Evolutionary conservation across 192 early-diverging fungal genomes (phyloP), one percentile per base, ranked within the genome.

Genomic region (Umbelopsis ramanniana): DNA sequence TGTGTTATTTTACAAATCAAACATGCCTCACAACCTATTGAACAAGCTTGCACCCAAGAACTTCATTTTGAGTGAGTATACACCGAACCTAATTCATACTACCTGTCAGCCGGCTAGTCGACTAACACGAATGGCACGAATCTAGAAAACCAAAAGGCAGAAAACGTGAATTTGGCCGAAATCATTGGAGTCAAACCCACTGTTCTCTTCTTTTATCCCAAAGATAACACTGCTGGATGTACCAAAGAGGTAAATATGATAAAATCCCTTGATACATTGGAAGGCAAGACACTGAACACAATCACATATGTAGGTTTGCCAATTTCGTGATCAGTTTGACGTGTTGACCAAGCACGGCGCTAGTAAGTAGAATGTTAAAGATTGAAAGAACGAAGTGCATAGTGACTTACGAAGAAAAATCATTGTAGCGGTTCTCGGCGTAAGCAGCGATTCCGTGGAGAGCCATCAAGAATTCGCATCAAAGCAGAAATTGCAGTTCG

Each of bases 201-300:
- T 17, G 46, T 82, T 11, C 23, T 82, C 14, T 82, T 82, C 66
- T 82, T 82, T 50, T 82, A 82, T 74, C 81, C 81, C 15, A 79
- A 72, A 26, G 75, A 82, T 10, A 74, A 77, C 70, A 75, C 69
- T 2, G 70, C 67, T 55, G 72, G 72, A 8, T 82, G 81, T 57
- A 77, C 70, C 38, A 72, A 74, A 72, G 72, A 79, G 73, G 81
- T 79, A 72, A 69, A 4, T 43, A 43, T 24, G 26, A 40, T 40
- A 23, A 11, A 24, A 11, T 46, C 14, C 12, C 15, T n/a, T 43
- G 0, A 26, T 5, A 37, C 11, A 8, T 26, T 6, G 7, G n/a
- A 9, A 23, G 10, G 15, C 37, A 68, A 6, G 22, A 12, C 29
- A 17, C 63, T 45, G 14, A 35, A 2, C 55, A 22, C 26, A 22